Evolutionary conservation across 2,329 filamentous ascomycete genomes (phyloP), one percentile per base, ranked within the genome.

Genomic region (Hypoxylon sp.): DNA sequence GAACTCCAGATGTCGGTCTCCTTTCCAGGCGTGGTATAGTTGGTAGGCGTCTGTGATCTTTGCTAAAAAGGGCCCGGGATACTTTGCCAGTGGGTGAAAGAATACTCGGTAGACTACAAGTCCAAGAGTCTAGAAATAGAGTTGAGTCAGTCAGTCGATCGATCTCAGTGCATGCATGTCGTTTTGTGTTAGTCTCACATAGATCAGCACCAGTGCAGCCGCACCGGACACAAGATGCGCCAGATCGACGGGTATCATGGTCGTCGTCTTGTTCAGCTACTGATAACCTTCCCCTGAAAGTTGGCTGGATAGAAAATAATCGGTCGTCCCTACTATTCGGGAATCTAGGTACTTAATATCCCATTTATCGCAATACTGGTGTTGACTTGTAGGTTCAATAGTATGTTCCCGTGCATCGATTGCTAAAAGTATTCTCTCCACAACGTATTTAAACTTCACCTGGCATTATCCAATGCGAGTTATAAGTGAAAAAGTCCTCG

Each of bases 1-100:
- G 74, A 93, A 90, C 75, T 92, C 88, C 17, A 94, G 85, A 76
- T 94, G 92, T 1, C 92, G 86, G 72, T 92, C 89, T 57, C 92
- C 92, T 74, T 88, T 90, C 80, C 89, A 92, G 52, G 91, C 91
- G 72, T 93, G 89, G 78, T 92, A 94, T 31, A 91, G 86, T 76
- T 90, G 87, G 73, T 90, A 87, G 70, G 82, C 87, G 73, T 89
- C 85, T n/a, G 89, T 89, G 72, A 91, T 79, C 75, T 88, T 90
- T 63, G 87, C 88, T 46, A 91, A 75, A 52, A 90, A 80, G 0
- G 90, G 90, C 1, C 89, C 90, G 1, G 89, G 90, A 70, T 91
- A 90, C 64, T 86, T 88, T 17, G 88, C 85, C 8, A 92, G 79
- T 2, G 89, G 89, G 74, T 92, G 89, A 76, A 91, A 87, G 76